Evolutionary conservation across 2,329 filamentous ascomycete genomes (phyloP).

Genomic region (Verticillium nubilum): DNA sequence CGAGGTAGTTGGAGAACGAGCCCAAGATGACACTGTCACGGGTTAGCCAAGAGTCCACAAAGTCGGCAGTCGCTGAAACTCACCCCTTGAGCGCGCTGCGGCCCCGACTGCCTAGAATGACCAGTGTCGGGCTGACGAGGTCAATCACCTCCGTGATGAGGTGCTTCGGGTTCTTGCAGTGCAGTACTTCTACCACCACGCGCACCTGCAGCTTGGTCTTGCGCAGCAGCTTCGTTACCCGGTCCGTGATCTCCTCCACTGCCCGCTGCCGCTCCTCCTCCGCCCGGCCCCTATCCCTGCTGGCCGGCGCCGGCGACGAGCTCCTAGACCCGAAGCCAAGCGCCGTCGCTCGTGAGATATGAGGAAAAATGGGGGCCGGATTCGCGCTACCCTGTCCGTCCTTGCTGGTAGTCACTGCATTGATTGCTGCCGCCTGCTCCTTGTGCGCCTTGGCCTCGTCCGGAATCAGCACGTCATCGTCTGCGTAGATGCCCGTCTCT

Average conservation of each 20-base stretch:
- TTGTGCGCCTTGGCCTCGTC: slow-evolving; percentile 71
- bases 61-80: slow-evolving; percentile 24
- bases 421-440: slow-evolving; percentile 69
- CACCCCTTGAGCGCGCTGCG: slow-evolving; percentile 90
- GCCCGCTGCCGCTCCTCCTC: slow-evolving; percentile 78
- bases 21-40: slow-evolving; percentile 75
- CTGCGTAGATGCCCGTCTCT: slow-evolving; percentile 57
- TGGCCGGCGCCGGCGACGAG: slow-evolving; percentile 42
- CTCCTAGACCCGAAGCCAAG: slow-evolving; percentile 29
- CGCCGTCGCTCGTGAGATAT: slow-evolving; percentile 24
- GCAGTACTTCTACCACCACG: slow-evolving; percentile 91
- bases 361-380: slow-evolving; percentile 20
- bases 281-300: slow-evolving; percentile 47
- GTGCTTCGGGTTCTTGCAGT: slow-evolving; percentile 96
- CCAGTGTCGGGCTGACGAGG: slow-evolving; percentile 81
- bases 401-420: slow-evolving; percentile 49
- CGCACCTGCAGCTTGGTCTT: slow-evolving; percentile 91
- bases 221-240: slow-evolving; percentile 77
- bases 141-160: slow-evolving; percentile 98
- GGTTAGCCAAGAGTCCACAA: not conserved
- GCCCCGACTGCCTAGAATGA: slow-evolving; percentile 87
- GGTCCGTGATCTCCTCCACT: slow-evolving; percentile 77
- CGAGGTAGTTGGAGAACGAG: slow-evolving; percentile 95
- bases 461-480: slow-evolving; percentile 50
- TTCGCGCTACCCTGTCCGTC: slow-evolving; percentile 15